phyloP scores from a whole-genome alignment of 1,284 basidiomycete species.

The Naganishia albida region DNA sequence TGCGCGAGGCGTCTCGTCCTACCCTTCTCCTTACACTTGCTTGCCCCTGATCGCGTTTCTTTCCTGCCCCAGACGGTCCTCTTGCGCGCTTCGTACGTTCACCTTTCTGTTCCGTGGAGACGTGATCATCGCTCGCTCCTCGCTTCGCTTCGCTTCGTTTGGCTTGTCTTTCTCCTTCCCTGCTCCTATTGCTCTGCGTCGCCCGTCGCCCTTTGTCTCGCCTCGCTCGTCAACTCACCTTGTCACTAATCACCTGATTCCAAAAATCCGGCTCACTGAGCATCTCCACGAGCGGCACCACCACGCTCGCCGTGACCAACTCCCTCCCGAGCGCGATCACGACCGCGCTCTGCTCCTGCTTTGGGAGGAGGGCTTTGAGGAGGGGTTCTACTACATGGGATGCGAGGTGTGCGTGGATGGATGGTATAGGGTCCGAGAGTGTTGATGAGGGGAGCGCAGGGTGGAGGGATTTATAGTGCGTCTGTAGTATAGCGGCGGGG shows the following conservation, averaged over 20 bases:
- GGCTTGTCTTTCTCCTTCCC: too few relatives aligned
- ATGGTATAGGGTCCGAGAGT: constrained; percentile 76
- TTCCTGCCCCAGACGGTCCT: too few relatives aligned
- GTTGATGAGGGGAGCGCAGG: constrained; percentile 80
- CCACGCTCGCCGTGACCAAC: constrained; percentile 74
- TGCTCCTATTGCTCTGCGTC: too few relatives aligned
- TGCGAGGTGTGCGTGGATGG: constrained; percentile 82
- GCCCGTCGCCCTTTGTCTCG: too few relatives aligned
- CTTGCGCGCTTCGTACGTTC: too few relatives aligned
- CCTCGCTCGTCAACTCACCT: constrained; percentile 5
- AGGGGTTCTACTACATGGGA: constrained; percentile 51
- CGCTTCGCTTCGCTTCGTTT: too few relatives aligned
- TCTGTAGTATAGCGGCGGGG: constrained; percentile 70
- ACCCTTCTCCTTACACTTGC: too few relatives aligned
- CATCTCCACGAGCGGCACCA: constrained; percentile 88
- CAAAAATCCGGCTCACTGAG: constrained; percentile 93
- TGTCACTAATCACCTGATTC: constrained; percentile 71
- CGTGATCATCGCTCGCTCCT: too few relatives aligned
- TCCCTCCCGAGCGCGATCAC: constrained; percentile 76
- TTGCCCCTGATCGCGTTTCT: too few relatives aligned
- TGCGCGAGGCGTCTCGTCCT: too few relatives aligned
- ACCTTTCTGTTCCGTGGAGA: too few relatives aligned
- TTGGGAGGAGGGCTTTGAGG: constrained; percentile 70
- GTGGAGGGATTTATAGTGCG: constrained; percentile 78
- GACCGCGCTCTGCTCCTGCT: constrained; percentile 66